phyloP scores from a whole-genome alignment of 2,329 filamentous ascomycete species.

The Trematosphaeria pertusa region DNA sequence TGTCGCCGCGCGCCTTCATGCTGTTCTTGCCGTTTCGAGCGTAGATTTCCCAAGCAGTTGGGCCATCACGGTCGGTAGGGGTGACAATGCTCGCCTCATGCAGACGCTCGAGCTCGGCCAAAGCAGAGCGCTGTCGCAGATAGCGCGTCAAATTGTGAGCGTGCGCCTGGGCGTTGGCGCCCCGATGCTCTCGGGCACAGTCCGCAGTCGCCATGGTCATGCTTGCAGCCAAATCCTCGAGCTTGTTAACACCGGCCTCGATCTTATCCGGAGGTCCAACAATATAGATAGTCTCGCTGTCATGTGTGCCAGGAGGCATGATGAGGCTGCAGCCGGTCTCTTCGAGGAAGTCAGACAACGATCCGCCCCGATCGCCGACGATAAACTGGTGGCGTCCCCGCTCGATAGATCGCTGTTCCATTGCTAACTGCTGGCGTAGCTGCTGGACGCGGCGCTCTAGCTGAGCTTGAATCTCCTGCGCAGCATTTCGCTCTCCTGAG shows the following conservation, averaged over 20 bases:
- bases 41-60: conserved; percentile 86
- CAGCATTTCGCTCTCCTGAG: conserved; percentile 82
- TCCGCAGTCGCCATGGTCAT: conserved; percentile 88
- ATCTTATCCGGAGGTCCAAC: conserved; percentile 80
- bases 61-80: conserved; percentile 71
- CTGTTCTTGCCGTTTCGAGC: conserved; percentile 84
- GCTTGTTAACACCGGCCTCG: conserved; percentile 76
- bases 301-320: conserved; percentile 75
- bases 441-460: conserved; percentile 81
- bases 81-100: conserved; percentile 90
- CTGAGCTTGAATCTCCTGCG: conserved; percentile 78
- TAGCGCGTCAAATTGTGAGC: conserved; percentile 89
- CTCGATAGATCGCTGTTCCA: conserved; percentile 82
- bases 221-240: conserved; percentile 85
- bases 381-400: conserved; percentile 94
- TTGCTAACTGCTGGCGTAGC: conserved; percentile 75
- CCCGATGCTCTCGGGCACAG: conserved; percentile 79
- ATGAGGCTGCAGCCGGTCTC: conserved; percentile 92
- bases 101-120: conserved; percentile 79
- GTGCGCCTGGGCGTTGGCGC: conserved; percentile 76
- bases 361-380: conserved; percentile 80
- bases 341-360: conserved; percentile 83
- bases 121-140: conserved; percentile 79
- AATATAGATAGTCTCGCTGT: conserved; percentile 84
- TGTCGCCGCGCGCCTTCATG: conserved; percentile 76